Evolutionary conservation across 1,284 basidiomycete species (phyloP).

Genomic region (Ganoderma leucocontextum): DNA sequence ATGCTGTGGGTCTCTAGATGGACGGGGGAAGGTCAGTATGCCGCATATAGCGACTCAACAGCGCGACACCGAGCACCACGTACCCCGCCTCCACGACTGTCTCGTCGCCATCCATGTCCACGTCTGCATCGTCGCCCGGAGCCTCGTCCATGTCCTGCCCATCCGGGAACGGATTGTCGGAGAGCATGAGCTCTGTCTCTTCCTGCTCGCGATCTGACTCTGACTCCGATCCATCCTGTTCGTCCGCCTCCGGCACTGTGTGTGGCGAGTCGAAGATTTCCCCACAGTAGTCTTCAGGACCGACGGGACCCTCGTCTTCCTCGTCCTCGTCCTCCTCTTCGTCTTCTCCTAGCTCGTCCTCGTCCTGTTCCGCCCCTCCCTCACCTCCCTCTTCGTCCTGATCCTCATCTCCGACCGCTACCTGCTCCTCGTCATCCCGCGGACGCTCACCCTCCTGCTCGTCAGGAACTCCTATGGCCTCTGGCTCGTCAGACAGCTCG

Average conservation of each 20-base stretch:
- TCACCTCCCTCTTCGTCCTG: conserved; percentile 11
- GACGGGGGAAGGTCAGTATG: background rate
- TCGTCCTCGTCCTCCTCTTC: conserved; percentile 13
- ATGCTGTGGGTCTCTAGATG: background rate
- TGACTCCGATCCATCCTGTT: background rate
- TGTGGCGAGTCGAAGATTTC: conserved; percentile 23
- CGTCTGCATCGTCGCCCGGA: background rate
- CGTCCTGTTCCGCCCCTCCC: background rate
- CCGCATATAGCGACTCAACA: background rate
- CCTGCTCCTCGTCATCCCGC: background rate
- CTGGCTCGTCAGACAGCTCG: background rate
- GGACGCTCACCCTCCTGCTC: background rate
- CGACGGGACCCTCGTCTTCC: conserved; percentile 12
- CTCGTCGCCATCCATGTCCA: background rate
- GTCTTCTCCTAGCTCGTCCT: background rate
- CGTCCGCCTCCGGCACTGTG: background rate
- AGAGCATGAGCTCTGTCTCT: conserved; percentile 12
- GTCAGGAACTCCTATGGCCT: background rate
- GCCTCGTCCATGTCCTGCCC: background rate
- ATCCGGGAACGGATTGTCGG: background rate
- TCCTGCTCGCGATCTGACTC: conserved; percentile 13
- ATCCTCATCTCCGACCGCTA: background rate
- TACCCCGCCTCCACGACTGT: conserved; percentile 7
- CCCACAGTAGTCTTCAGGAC: conserved; percentile 25
- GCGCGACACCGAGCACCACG: background rate